A percentile compares a stretch with the other conserved stretches of the same genome.
These are phyloP conservation scores for Nitzschia putrida DNA, from an alignment of 108 stramenopile genomes.

Conservation along the genomic window DNA sequence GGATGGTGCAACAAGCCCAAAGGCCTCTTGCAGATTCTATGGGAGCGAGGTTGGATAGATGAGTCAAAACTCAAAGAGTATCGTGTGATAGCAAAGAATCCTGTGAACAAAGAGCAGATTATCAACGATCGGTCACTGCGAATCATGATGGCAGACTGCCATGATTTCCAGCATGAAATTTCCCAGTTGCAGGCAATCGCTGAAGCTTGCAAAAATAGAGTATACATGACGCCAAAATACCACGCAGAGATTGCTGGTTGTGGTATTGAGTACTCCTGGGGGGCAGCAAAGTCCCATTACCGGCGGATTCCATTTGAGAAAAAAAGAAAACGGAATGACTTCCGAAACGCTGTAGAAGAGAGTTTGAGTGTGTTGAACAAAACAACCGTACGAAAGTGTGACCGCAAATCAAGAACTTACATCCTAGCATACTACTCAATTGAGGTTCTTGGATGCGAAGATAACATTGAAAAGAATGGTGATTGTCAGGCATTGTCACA, in stretches of 20 bases:
- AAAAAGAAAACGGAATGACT: constrained; percentile 18
- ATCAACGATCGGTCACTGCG: background rate
- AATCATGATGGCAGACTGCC: background rate
- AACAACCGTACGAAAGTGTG: background rate
- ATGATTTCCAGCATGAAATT: constrained; percentile 3
- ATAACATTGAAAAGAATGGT: background rate
- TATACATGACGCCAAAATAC: constrained; percentile 30
- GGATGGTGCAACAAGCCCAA: constrained; percentile 29
- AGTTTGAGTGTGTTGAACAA: background rate
- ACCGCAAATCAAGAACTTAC: background rate
- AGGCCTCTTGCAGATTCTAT: constrained; percentile 26
- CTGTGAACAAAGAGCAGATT: background rate
- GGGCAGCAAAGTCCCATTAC: constrained; percentile 21
- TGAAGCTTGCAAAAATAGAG: background rate
- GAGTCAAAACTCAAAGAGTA: background rate
- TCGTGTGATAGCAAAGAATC: background rate
- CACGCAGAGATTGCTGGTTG: constrained; percentile 40
- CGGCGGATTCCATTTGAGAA: too few relatives aligned
- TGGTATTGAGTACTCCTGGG: constrained; percentile 44
- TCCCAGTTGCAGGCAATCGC: constrained; percentile 1
- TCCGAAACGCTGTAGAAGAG: background rate
- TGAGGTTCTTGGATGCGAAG: background rate
- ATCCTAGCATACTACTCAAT: background rate
- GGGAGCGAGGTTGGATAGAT: constrained; percentile 39
- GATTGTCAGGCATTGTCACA: background rate